A percentile compares a stretch with the other conserved stretches of the same genome.
Conservation (phyloP, 208 protist genomes). For the Phytomonas sp. region DNA sequence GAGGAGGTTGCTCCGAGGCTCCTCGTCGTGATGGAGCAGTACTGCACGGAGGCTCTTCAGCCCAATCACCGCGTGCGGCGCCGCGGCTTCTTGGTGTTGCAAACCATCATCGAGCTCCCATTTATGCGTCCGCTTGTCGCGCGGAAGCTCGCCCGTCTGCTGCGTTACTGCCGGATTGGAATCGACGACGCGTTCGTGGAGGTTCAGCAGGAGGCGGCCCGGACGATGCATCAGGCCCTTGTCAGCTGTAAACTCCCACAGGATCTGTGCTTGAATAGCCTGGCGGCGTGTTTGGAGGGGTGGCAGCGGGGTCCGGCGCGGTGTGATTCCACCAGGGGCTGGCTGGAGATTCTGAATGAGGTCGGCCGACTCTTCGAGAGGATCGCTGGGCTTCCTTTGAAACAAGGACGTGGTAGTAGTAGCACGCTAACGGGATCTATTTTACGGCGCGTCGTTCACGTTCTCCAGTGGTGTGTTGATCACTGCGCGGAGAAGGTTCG, state of each 20-base stretch:
- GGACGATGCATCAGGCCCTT: constrained; percentile 23
- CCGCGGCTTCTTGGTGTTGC: constrained; percentile 24
- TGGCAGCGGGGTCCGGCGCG: constrained; percentile 28
- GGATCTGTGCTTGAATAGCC: constrained; percentile 34
- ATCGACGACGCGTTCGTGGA: constrained; percentile 75
- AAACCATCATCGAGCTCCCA: constrained; percentile 15
- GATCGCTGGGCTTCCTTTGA: neutral
- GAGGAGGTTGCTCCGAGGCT: constrained; percentile 15
- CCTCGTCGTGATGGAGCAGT: constrained; percentile 21
- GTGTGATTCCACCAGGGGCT: constrained; percentile 32
- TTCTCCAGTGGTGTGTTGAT: constrained; percentile 20
- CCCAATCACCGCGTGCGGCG: constrained; percentile 33
- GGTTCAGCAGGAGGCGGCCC: constrained; percentile 45
- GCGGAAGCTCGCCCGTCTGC: constrained; percentile 27
- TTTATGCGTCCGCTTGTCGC: constrained; percentile 16
- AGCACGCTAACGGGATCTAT: constrained; percentile 24
- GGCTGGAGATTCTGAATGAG: constrained; percentile 41
- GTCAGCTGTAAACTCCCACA: constrained; percentile 10
- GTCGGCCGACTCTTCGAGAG: constrained; percentile 35
- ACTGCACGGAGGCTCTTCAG: constrained; percentile 16
- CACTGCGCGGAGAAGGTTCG: constrained; percentile 46
- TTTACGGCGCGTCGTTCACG: constrained; percentile 24
- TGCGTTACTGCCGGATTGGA: constrained; percentile 34
- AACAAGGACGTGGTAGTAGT: neutral
- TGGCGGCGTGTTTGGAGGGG: constrained; percentile 32